Evolutionary conservation across 441 rosid genomes (phyloP).

Genomic region (Gossypium laxum): DNA sequence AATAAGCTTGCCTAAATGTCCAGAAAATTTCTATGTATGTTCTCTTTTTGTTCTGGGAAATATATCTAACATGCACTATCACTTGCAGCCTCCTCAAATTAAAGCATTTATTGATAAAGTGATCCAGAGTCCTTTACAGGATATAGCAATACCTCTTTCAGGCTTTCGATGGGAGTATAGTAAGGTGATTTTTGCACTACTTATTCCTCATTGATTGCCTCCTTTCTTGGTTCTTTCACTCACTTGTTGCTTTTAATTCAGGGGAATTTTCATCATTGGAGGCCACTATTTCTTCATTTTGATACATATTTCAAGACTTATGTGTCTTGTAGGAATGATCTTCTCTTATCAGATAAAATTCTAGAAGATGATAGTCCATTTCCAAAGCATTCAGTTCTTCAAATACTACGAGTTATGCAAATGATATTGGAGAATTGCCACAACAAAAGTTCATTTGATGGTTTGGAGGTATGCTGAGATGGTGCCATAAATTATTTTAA

Average conservation of each 20-base stretch:
- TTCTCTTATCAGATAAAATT: conserved; percentile 59
- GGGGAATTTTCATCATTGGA: conserved; percentile 99
- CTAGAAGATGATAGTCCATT: conserved; percentile 61
- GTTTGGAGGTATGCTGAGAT: conserved; percentile 63
- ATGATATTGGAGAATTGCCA: conserved; percentile 84
- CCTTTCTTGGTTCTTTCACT: conserved; percentile 15
- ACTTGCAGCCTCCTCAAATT: conserved; percentile 74
- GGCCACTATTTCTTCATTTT: conserved; percentile 86
- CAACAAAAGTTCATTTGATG: conserved; percentile 85
- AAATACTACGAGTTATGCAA: conserved; percentile 85
- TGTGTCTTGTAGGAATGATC: conserved; percentile 72
- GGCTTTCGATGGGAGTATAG: conserved; percentile 89
- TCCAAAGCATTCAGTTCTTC: conserved; percentile 74
- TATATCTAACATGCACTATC: conserved; percentile 15
- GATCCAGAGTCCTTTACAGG: conserved; percentile 89
- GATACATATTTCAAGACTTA: conserved; percentile 82
- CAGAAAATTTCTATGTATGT: not conserved
- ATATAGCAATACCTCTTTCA: conserved; percentile 92
- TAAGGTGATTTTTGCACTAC: conserved; percentile 42
- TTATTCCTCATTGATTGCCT: conserved; percentile 9
- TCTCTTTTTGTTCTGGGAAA: conserved; percentile 1
- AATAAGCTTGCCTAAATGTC: not conserved
- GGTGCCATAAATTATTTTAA: not conserved
- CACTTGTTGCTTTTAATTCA: conserved; percentile 31
- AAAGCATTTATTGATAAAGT: conserved; percentile 88